Percentiles rank a stretch among this genome's conserved stretches.
Conservation (phyloP, 2,329 filamentous ascomycete genomes). For the Bipolaris gigantea region DNA sequence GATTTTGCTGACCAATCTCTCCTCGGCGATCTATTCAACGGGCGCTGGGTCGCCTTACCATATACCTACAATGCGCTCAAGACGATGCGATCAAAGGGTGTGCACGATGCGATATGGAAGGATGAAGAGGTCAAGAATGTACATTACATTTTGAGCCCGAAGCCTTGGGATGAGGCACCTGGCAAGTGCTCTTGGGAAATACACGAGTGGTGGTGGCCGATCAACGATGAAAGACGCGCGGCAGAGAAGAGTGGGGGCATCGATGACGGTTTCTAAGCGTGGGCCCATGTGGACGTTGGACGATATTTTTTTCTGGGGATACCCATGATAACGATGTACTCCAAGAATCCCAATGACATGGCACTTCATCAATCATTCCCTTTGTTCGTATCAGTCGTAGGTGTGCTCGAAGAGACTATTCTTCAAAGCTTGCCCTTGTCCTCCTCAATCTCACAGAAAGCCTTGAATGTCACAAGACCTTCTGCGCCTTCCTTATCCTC, state of each 20-base stretch:
- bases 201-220: slow-evolving; percentile 61
- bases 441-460: slow-evolving; percentile 76
- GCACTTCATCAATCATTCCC: background rate
- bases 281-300: background rate
- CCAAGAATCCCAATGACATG: background rate
- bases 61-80: slow-evolving; percentile 66
- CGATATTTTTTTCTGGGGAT: background rate
- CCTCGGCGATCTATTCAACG: slow-evolving; percentile 60
- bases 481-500: slow-evolving; percentile 48
- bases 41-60: slow-evolving; percentile 61
- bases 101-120: slow-evolving; percentile 62
- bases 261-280: slow-evolving; percentile 54
- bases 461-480: slow-evolving; percentile 85
- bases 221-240: slow-evolving; percentile 53
- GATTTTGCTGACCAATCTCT: slow-evolving; percentile 64
- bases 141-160: slow-evolving; percentile 64
- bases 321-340: background rate
- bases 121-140: slow-evolving; percentile 64
- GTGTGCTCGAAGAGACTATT: background rate
- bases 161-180: slow-evolving; percentile 63
- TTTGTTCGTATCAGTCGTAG: background rate
- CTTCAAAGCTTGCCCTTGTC: slow-evolving; percentile 35
- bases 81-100: slow-evolving; percentile 58
- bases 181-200: slow-evolving; percentile 51
- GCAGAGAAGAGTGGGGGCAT: slow-evolving; percentile 54